These are phyloP conservation scores for Grosmannia penicillata DNA, from an alignment of 2,329 filamentous ascomycete genomes.

Conservation along the genomic window DNA sequence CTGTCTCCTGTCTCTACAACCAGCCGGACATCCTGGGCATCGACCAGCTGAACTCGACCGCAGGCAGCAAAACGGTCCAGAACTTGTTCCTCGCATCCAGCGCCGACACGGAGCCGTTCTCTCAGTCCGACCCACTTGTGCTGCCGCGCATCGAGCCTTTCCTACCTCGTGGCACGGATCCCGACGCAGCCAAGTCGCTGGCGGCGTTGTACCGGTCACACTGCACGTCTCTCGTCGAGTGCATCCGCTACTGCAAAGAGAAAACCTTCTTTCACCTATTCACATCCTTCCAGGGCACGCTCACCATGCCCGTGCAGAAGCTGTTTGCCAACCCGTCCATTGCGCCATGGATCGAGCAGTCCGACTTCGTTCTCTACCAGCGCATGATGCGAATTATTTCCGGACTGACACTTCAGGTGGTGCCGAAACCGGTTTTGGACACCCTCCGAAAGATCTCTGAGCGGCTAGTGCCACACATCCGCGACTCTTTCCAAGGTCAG, in stretches of 20 bases:
- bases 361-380: slow-evolving; percentile 90
- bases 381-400: slow-evolving; percentile 90
- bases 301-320: slow-evolving; percentile 94
- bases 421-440: slow-evolving; percentile 75
- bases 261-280: slow-evolving; percentile 94
- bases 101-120: slow-evolving; percentile 33
- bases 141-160: slow-evolving; percentile 81
- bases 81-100: slow-evolving; percentile 46
- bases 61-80: slow-evolving; percentile 41
- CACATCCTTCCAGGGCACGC: slow-evolving; percentile 85
- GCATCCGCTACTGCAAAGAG: slow-evolving; percentile 89
- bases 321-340: slow-evolving; percentile 69
- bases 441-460: slow-evolving; percentile 79
- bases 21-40: slow-evolving; percentile 39
- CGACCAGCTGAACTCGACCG: slow-evolving; percentile 42
- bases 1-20: slow-evolving; percentile 40
- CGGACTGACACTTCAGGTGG: slow-evolving; percentile 77
- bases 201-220: slow-evolving; percentile 84
- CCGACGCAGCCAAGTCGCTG: slow-evolving; percentile 73
- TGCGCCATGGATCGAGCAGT: slow-evolving; percentile 87
- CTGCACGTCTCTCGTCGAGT: slow-evolving; percentile 89
- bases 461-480: slow-evolving; percentile 65
- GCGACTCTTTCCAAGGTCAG: slow-evolving; percentile 70
- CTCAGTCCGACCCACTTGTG: slow-evolving; percentile 55
- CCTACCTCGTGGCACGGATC: slow-evolving; percentile 67